Percentiles rank a stretch among this genome's conserved stretches.
Evolutionary conservation across 352 stramenopile species (phyloP).

Genomic region (Peronospora belbahrii): DNA sequence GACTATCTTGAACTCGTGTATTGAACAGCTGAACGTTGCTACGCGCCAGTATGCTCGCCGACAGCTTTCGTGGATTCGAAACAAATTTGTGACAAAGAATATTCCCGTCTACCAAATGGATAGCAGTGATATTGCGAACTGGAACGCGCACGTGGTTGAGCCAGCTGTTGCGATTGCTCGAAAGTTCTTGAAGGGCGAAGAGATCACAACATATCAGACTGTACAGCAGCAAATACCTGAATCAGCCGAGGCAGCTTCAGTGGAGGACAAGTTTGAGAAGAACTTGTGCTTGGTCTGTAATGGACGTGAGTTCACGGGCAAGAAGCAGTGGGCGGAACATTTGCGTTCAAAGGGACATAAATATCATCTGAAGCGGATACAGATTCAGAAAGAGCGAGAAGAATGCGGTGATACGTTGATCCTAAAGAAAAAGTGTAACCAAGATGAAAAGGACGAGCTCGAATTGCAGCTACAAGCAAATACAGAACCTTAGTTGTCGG

Average conservation of each 20-base stretch:
- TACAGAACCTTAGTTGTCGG: constrained; percentile 1
- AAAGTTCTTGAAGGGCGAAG: constrained; percentile 36
- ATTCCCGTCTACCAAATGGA: constrained; percentile 83
- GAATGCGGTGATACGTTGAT: constrained; percentile 11
- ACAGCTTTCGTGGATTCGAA: constrained; percentile 85
- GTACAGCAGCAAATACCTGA: constrained; percentile 48
- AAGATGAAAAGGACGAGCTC: constrained; percentile 7
- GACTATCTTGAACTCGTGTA: constrained; percentile 43
- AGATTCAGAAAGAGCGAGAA: constrained; percentile 39
- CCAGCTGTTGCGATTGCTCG: constrained; percentile 59
- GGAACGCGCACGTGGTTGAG: constrained; percentile 42
- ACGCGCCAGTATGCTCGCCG: constrained; percentile 82
- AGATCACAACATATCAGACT: constrained; percentile 27
- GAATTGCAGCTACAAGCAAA: constrained; percentile 3
- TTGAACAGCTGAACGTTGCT: constrained; percentile 73
- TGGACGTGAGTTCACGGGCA: constrained; percentile 56
- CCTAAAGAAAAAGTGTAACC: constrained; percentile 10
- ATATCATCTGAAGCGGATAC: constrained; percentile 66
- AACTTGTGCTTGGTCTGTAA: constrained; percentile 52
- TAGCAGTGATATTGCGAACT: constrained; percentile 62
- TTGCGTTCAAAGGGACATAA: constrained; percentile 76
- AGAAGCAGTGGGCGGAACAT: constrained; percentile 64
- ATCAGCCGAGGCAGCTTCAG: constrained; percentile 23
- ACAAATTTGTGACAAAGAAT: constrained; percentile 77
- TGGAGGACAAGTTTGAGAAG: constrained; percentile 58